Percentiles rank a stretch among this genome's conserved stretches.
These are phyloP conservation scores for Hyaloscypha finlandica DNA, from an alignment of 495 filamentous ascomycete genomes.

Conservation along the genomic window DNA sequence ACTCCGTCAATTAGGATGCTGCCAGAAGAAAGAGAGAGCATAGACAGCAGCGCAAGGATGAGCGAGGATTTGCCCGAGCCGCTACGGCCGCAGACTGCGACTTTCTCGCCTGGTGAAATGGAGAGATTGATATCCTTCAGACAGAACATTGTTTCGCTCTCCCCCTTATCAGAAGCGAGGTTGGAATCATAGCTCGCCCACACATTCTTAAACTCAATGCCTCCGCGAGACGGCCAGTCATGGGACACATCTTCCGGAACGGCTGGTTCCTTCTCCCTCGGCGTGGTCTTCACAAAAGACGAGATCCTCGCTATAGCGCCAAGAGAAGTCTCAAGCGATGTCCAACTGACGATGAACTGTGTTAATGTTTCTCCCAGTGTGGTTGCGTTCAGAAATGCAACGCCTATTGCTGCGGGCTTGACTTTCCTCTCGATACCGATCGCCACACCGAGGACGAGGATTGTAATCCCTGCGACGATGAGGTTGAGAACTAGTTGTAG, in stretches of 20 bases:
- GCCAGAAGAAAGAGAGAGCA: constrained; percentile 31
- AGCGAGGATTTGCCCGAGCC: constrained; percentile 39
- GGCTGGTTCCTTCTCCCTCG: constrained; percentile 4
- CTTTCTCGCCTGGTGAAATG: constrained; percentile 39
- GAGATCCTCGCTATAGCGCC: constrained; percentile 17
- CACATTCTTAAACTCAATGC: constrained; percentile 16
- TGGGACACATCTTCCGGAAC: constrained; percentile 11
- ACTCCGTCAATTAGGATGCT: constrained; percentile 36
- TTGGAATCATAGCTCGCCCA: constrained; percentile 15
- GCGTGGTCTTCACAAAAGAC: constrained; percentile 9
- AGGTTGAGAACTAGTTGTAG: constrained; percentile 42
- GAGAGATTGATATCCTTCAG: constrained; percentile 26
- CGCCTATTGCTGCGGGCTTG: constrained; percentile 7
- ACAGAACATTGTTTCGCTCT: constrained; percentile 2
- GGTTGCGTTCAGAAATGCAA: not conserved
- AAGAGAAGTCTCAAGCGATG: constrained; percentile 18
- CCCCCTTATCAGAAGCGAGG: not conserved
- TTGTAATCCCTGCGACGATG: constrained; percentile 40
- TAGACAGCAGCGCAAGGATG: constrained; percentile 35
- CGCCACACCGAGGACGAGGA: constrained; percentile 36
- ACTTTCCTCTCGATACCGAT: constrained; percentile 24
- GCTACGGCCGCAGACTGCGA: constrained; percentile 46
- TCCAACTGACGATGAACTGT: constrained; percentile 7
- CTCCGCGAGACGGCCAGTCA: constrained; percentile 23
- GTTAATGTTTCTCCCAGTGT: constrained; percentile 73